phyloP scores from a whole-genome alignment of 768 basidiomycete genomes.

The Gyrodon lividus region DNA sequence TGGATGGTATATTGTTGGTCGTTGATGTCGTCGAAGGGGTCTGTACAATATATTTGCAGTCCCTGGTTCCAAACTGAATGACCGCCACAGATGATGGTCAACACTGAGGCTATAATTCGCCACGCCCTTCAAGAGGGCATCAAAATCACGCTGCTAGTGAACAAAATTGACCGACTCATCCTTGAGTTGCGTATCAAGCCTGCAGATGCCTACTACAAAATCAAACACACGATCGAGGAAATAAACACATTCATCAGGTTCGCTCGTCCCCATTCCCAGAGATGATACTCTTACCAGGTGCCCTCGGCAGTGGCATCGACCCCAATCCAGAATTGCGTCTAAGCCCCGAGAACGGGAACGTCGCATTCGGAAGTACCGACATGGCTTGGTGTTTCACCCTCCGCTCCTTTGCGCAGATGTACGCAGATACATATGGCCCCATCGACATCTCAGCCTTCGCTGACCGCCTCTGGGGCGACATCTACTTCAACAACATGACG shows the following conservation, averaged over 20 bases:
- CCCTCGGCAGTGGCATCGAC: conserved; percentile 62
- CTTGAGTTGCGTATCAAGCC: conserved; percentile 96
- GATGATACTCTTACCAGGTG: not conserved
- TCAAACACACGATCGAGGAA: conserved; percentile 98
- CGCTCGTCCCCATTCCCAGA: conserved; percentile 14
- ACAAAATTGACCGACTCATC: conserved; percentile 97
- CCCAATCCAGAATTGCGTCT: conserved; percentile 85
- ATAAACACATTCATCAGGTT: conserved; percentile 95
- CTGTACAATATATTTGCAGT: conserved; percentile 29
- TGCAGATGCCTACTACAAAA: conserved; percentile 96
- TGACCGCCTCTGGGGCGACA: conserved; percentile 94
- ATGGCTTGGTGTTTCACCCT: conserved; percentile 99
- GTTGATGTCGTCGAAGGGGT: conserved; percentile 99
- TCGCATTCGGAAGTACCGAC: conserved; percentile 94
- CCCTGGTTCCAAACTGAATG: conserved; percentile 11
- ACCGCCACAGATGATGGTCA: conserved; percentile 76
- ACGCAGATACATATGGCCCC: conserved; percentile 86
- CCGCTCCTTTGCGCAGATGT: conserved; percentile 93
- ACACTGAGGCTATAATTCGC: conserved; percentile 83
- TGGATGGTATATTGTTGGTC: conserved; percentile 89
- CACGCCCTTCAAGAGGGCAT: conserved; percentile 88
- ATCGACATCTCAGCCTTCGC: conserved; percentile 87
- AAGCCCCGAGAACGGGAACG: conserved; percentile 94
- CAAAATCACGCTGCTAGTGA: conserved; percentile 90
- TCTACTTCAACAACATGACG: conserved; percentile 83